Evolutionary conservation across 1,284 basidiomycete genomes (phyloP).

Genomic region (Apiotrichum siamense): DNA sequence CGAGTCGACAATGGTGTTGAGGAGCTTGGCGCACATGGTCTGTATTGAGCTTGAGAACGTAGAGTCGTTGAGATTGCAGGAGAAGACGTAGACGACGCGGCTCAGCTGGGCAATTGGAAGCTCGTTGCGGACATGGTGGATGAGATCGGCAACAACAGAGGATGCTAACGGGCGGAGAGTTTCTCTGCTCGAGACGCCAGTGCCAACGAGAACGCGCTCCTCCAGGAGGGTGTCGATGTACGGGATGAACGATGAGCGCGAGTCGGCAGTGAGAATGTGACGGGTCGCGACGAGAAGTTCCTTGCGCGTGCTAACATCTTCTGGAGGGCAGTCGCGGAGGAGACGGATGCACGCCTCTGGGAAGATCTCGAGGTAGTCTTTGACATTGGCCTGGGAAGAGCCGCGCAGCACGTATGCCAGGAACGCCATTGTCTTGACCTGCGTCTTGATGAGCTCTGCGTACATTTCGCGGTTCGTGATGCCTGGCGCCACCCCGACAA

Average conservation of each 20-base stretch:
- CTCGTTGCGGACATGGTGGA: slow-evolving; percentile 85
- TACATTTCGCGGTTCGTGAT: slow-evolving; percentile 75
- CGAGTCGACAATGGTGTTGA: slow-evolving; percentile 82
- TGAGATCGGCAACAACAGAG: slow-evolving; percentile 84
- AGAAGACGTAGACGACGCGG: slow-evolving; percentile 77
- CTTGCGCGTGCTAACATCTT: slow-evolving; percentile 76
- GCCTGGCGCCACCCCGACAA: slow-evolving; percentile 72
- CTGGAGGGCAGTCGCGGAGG: slow-evolving; percentile 87
- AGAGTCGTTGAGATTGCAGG: slow-evolving; percentile 83
- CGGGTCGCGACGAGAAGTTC: slow-evolving; percentile 90
- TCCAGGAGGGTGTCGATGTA: slow-evolving; percentile 88
- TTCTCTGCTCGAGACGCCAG: slow-evolving; percentile 70
- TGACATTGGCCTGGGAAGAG: slow-evolving; percentile 59
- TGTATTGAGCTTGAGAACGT: slow-evolving; percentile 76
- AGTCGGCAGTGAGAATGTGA: slow-evolving; percentile 77
- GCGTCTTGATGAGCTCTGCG: slow-evolving; percentile 82
- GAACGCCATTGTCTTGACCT: slow-evolving; percentile 95
- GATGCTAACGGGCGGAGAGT: slow-evolving; percentile 75
- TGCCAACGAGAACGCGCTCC: slow-evolving; percentile 85
- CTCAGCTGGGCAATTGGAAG: slow-evolving; percentile 72
- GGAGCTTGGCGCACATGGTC: slow-evolving; percentile 87
- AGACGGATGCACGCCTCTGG: slow-evolving; percentile 77
- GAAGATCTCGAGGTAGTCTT: slow-evolving; percentile 73
- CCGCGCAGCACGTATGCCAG: slow-evolving; percentile 84
- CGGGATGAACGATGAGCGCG: slow-evolving; percentile 72